phyloP scores from a whole-genome alignment of 2,329 filamentous ascomycete species.

The Claviceps quebecensis region DNA sequence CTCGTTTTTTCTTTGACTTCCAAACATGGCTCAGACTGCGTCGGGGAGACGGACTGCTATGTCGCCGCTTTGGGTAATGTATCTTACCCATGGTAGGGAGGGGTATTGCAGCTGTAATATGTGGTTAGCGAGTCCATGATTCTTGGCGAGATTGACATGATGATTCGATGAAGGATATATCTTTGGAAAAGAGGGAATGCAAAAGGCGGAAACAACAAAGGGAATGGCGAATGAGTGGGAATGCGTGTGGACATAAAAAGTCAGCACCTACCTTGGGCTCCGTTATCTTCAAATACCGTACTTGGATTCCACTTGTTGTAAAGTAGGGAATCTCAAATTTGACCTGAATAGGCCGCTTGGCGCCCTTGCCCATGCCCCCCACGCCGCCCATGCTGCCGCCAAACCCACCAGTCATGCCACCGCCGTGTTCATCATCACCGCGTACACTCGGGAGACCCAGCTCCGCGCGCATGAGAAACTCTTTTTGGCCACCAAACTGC shows the following conservation, averaged over 20 bases:
- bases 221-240: not conserved
- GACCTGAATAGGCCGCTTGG: slow-evolving; percentile 91
- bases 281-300: slow-evolving; percentile 96
- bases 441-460: slow-evolving; percentile 86
- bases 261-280: slow-evolving; percentile 74
- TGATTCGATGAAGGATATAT: no score
- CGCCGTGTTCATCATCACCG: slow-evolving; percentile 87
- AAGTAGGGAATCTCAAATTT: slow-evolving; percentile 99
- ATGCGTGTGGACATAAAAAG: not conserved
- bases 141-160: no score
- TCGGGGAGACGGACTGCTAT: slow-evolving; percentile 94
- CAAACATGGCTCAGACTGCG: slow-evolving; percentile 39
- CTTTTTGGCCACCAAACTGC: slow-evolving; percentile 96
- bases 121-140: not conserved
- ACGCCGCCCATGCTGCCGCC: slow-evolving; percentile 93
- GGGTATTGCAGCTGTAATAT: slow-evolving; percentile 77
- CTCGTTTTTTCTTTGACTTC: not conserved
- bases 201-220: no score
- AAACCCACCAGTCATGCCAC: slow-evolving; percentile 95
- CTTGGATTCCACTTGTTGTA: slow-evolving; percentile 97
- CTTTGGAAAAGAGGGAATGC: no score
- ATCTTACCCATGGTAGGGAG: slow-evolving; percentile 91
- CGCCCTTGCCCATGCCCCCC: slow-evolving; percentile 60
- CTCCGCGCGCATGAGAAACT: slow-evolving; percentile 97
- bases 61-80: slow-evolving; percentile 96